Evolutionary conservation across 106 monocot genomes (phyloP).

Genomic region (Allium fistulosum): DNA sequence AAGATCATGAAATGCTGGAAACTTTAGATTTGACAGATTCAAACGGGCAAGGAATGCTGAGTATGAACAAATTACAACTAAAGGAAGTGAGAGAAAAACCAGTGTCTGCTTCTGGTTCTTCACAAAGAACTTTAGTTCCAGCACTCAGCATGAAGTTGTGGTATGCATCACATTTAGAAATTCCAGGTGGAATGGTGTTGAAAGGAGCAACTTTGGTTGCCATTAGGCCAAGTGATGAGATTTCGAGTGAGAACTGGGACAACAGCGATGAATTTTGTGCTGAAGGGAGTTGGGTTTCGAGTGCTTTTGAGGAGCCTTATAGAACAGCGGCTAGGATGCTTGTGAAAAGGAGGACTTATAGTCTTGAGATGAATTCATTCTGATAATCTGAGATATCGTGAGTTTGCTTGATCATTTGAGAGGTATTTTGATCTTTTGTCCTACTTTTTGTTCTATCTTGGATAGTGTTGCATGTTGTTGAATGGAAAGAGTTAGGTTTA

Average conservation of each 20-base stretch:
- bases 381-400: conserved; percentile 16
- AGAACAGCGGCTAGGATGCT: conserved; percentile 55
- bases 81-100: conserved; percentile 55
- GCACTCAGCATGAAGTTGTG: conserved; percentile 76
- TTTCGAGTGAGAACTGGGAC: not conserved
- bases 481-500: not conserved
- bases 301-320: conserved; percentile 82
- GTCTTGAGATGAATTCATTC: conserved; percentile 95
- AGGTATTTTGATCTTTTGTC: conserved; percentile 1
- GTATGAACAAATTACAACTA: conserved; percentile 55
- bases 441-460: not conserved
- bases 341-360: conserved; percentile 53
- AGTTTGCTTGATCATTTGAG: not conserved
- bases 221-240: conserved; percentile 48
- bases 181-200: conserved; percentile 53
- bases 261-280: not conserved
- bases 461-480: not conserved
- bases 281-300: conserved; percentile 36
- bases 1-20: conserved; percentile 56
- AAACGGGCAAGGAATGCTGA: conserved; percentile 71
- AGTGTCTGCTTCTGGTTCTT: conserved; percentile 44
- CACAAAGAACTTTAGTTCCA: conserved; percentile 71
- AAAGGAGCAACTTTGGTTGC: conserved; percentile 85
- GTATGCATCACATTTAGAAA: conserved; percentile 67
- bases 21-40: conserved; percentile 62